A percentile compares a stretch with the other conserved stretches of the same genome.
Conservation (phyloP, 1,139 yeast genomes). For the Candida anutae region DNA sequence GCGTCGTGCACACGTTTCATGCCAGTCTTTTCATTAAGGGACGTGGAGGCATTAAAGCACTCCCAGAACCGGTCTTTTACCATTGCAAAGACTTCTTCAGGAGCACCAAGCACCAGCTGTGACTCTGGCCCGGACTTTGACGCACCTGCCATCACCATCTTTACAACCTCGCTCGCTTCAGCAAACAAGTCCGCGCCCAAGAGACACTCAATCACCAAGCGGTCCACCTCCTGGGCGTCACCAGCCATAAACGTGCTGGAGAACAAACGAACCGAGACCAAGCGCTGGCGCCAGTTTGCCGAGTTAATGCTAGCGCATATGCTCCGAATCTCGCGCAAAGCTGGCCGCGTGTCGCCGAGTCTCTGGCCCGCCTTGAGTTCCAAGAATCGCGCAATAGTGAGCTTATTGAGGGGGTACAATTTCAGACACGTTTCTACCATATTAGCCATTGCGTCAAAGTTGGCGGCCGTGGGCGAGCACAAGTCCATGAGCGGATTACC, state of each 20-base stretch:
- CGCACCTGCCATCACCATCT: too few species aligned
- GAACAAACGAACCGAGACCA: constrained; percentile 18
- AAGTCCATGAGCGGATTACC: constrained; percentile 12
- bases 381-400: constrained; percentile 30
- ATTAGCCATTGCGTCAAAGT: constrained; percentile 13
- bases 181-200: constrained; percentile 30
- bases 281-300: constrained; percentile 23
- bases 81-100: constrained; percentile 12
- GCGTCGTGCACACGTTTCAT: constrained; percentile 36
- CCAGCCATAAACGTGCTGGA: constrained; percentile 17
- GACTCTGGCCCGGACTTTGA: too few species aligned
- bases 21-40: constrained; percentile 42
- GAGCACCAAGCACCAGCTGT: constrained; percentile 10
- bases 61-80: constrained; percentile 44
- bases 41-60: constrained; percentile 41
- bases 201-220: constrained; percentile 30
- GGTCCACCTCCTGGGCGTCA: constrained; percentile 20
- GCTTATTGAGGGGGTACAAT: constrained; percentile 33
- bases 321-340: constrained; percentile 19
- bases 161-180: constrained; percentile 15
- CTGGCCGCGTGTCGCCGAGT: constrained; percentile 7
- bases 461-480: constrained; percentile 14
- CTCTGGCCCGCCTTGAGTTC: constrained; percentile 16
- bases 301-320: constrained; percentile 25
- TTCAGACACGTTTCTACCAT: constrained; percentile 32